These are phyloP conservation scores for Rhizophlyctis rosea DNA, from an alignment of 192 early-diverging fungal genomes.

Conservation along the genomic window DNA sequence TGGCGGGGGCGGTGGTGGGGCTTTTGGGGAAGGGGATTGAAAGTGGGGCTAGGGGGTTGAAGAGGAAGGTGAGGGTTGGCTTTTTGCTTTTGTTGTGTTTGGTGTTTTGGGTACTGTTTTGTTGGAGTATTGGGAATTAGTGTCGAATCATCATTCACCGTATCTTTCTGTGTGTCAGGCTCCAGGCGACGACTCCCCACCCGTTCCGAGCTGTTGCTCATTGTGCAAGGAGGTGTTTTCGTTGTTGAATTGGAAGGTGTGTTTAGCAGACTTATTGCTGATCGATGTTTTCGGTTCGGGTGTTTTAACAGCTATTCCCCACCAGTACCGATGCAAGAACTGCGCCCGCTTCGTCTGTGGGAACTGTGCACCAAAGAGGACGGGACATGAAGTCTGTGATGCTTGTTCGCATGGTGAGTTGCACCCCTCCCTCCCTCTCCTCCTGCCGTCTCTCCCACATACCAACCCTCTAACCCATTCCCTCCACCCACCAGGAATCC, in stretches of 20 bases:
- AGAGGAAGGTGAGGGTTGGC: background rate
- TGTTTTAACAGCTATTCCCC: background rate
- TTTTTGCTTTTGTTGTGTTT: background rate
- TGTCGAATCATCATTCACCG: background rate
- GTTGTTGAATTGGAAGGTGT: conserved; percentile 23
- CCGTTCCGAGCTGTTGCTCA: conserved; percentile 1
- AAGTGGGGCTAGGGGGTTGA: background rate
- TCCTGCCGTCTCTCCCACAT: background rate
- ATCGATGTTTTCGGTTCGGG: background rate
- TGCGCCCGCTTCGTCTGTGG: conserved; percentile 26
- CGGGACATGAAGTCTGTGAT: conserved; percentile 24
- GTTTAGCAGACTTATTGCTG: background rate
- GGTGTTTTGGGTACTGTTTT: background rate
- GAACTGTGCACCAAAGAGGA: conserved; percentile 22
- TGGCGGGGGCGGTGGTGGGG: conserved; percentile 4
- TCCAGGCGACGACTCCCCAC: background rate
- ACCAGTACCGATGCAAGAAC: conserved; percentile 24
- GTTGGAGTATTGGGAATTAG: background rate
- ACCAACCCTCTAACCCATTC: background rate
- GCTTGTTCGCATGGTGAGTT: conserved; percentile 19
- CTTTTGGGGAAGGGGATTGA: conserved; percentile 15
- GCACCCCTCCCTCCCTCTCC: too few species aligned
- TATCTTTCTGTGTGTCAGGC: background rate
- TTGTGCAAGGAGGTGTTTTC: conserved; percentile 16
- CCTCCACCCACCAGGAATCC: conserved; percentile 6